A percentile compares a stretch with the other conserved stretches of the same genome.
Evolutionary conservation across 345 rosid genomes (phyloP).

Genomic region (Brassica juncea): DNA sequence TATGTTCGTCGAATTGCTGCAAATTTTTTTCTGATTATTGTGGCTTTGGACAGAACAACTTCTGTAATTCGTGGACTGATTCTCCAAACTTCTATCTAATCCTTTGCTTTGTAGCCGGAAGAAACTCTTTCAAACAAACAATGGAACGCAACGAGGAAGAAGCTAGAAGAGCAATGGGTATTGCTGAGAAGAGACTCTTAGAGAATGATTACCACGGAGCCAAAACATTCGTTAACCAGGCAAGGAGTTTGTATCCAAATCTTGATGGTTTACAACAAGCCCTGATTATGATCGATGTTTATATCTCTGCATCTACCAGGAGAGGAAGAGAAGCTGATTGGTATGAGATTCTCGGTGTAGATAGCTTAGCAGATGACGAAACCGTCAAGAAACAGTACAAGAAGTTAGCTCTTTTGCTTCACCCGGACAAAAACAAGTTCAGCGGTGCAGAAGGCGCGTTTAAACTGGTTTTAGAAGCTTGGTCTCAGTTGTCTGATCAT

Average conservation of each 20-base stretch:
- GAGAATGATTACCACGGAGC: constrained; percentile 6
- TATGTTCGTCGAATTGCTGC: not conserved
- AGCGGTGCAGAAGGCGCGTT: constrained; percentile 82
- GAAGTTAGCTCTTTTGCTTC: constrained; percentile 67
- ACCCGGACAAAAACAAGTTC: constrained; percentile 83
- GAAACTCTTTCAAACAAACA: not conserved
- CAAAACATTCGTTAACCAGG: not conserved
- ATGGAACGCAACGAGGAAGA: constrained; percentile 46
- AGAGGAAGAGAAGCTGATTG: constrained; percentile 54
- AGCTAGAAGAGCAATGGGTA: constrained; percentile 6
- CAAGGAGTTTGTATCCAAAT: constrained; percentile 32
- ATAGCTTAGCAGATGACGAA: constrained; percentile 64
- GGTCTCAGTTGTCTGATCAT: constrained; percentile 64
- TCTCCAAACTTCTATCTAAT: not conserved
- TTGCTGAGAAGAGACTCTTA: not conserved
- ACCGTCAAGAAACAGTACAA: constrained; percentile 57
- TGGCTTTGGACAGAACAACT: not conserved
- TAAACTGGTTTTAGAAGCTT: constrained; percentile 65
- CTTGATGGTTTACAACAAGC: constrained; percentile 14
- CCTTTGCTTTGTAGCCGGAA: not conserved
- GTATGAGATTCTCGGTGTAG: constrained; percentile 68
- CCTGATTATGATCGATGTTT: constrained; percentile 3
- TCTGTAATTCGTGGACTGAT: not conserved
- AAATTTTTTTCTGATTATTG: not conserved
- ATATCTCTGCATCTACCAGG: not conserved